Conservation (phyloP, 1,284 basidiomycete species). For the Chalciporus sp. region DNA sequence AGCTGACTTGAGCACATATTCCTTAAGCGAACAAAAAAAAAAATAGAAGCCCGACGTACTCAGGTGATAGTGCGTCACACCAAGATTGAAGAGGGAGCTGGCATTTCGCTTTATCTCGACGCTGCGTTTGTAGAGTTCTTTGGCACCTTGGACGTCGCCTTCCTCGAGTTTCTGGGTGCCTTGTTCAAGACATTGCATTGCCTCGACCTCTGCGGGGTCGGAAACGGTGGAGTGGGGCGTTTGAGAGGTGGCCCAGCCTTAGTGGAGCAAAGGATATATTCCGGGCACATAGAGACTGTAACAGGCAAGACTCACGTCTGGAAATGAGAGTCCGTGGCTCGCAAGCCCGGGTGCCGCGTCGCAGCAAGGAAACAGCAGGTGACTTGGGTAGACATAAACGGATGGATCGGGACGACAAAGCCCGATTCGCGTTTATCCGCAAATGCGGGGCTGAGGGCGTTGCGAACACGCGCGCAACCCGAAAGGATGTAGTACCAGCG, state of each 20-base stretch:
- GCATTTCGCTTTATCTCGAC: constrained; percentile 81
- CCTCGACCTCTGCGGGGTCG: constrained; percentile 85
- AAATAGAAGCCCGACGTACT: constrained; percentile 51
- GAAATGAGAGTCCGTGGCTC: constrained; percentile 8
- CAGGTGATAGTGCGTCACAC: constrained; percentile 87
- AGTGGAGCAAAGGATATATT: constrained; percentile 5
- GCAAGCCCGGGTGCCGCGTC: constrained; percentile 11
- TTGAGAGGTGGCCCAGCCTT: constrained; percentile 85
- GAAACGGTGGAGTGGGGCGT: constrained; percentile 77
- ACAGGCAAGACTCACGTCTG: constrained; percentile 33
- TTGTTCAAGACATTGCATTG: constrained; percentile 80
- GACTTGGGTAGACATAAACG: constrained; percentile 21
- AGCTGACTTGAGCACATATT: constrained; percentile 21
- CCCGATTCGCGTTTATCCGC: constrained; percentile 18
- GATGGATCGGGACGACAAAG: constrained; percentile 26
- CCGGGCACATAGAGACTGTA: constrained; percentile 5
- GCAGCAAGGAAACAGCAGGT: constrained; percentile 13
- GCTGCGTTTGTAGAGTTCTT: constrained; percentile 78
- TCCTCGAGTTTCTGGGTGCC: constrained; percentile 89
- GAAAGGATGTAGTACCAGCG: constrained; percentile 19
- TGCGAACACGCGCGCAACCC: constrained; percentile 25
- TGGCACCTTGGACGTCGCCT: constrained; percentile 84
- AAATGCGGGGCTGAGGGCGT: constrained; percentile 30
- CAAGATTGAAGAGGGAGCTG: constrained; percentile 85
- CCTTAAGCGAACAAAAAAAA: constrained; percentile 11